phyloP scores from a whole-genome alignment of 345 rosid genomes.

The Rubroshorea leprosula region DNA sequence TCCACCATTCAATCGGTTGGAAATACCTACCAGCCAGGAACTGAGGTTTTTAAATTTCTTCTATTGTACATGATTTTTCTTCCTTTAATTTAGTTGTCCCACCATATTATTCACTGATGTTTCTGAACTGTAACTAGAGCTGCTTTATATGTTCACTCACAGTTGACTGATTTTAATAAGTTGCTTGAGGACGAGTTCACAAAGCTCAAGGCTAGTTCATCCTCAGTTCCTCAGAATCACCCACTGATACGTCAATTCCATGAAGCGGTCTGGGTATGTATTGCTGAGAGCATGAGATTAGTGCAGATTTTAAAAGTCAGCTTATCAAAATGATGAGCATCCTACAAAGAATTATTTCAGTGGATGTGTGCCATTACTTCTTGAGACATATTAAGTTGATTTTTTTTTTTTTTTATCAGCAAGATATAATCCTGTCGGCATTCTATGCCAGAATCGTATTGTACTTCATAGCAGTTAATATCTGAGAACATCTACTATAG shows the following conservation, averaged over 20 bases:
- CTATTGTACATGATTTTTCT: not conserved
- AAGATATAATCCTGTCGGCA: no score
- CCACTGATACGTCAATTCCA: slow-evolving; percentile 59
- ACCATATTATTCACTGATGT: not conserved
- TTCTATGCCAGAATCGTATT: no score
- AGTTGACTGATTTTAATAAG: slow-evolving; percentile 73
- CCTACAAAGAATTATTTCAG: not conserved
- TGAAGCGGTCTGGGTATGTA: slow-evolving; percentile 81
- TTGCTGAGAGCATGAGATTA: slow-evolving; percentile 1
- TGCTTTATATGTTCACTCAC: slow-evolving; percentile 23
- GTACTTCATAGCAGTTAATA: no score
- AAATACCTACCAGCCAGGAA: slow-evolving; percentile 50
- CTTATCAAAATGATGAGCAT: not conserved
- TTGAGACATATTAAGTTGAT: no score
- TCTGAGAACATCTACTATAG: no score
- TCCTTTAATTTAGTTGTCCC: not conserved
- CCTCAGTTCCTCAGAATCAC: slow-evolving; percentile 41
- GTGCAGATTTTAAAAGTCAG: not conserved
- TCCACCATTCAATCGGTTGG: slow-evolving; percentile 59
- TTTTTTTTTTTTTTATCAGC: no score
- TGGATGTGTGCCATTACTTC: not conserved
- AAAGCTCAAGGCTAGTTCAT: slow-evolving; percentile 40
- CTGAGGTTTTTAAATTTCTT: slow-evolving; percentile 39
- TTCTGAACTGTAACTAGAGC: not conserved
- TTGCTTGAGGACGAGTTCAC: slow-evolving; percentile 54